Evolutionary conservation across 1,139 yeast species (phyloP), one percentile per base, ranked within the genome.

Genomic region (Pichia sp.): DNA sequence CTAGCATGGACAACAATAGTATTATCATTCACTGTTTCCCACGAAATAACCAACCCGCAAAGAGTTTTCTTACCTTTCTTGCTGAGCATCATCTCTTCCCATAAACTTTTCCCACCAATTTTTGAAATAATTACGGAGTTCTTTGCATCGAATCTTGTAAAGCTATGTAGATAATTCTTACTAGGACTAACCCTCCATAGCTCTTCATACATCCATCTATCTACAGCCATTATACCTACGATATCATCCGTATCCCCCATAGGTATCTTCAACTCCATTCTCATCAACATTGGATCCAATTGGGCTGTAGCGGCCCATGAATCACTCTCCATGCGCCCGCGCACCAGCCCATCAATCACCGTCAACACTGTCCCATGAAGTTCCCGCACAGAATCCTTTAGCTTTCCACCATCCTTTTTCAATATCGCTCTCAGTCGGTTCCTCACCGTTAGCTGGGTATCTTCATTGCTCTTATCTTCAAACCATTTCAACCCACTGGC

Each of bases 381-480:
- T 3, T 11, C 4, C 13, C 15, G 22, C 22, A 18, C 36, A 9
- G 23, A 13, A 16, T 32, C 22, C 15, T 15, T 16, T 22, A 32
- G 11, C 12, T 9, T 13, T 15, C 13, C 13, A 18, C 13, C 13
- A 18, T 32, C 22, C 15, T 15, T 5, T 7, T 13, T 15, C 15
- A 32, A 18, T 13, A 32, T 13, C 12, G 22, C 36, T 13, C 36
- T 18, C 22, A 32, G 36, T n/a, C 36, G n/a, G 56, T 85, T 85
- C 32, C 95, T 67, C 39, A 66, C 59, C 0, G 92, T 84, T 44
- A 82, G 67, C 4, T 57, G 52, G 1, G 71, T 61, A 54, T 84
- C 84, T 6, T 59, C 57, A 56, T 86, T 86, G 0, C 92, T 80
- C 1, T 67, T 59, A 59, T 86, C 95, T 56, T 84, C 89, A 50